These are phyloP conservation scores for Grosmannia serpens DNA, from an alignment of 2,329 filamentous ascomycete species.

Conservation along the genomic window DNA sequence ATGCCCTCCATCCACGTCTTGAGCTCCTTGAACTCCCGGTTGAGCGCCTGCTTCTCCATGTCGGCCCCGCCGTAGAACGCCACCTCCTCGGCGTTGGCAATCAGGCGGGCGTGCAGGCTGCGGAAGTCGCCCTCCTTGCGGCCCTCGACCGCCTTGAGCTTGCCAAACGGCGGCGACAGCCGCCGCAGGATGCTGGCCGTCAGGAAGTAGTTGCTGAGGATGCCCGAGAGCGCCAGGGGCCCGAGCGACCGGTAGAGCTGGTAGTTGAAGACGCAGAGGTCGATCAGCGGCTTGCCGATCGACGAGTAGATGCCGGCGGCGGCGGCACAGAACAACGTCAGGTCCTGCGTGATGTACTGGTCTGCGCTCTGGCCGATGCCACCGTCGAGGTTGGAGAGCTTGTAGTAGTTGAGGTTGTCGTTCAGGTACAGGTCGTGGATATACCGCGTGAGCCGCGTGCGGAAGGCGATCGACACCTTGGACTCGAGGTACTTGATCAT, in stretches of 20 bases:
- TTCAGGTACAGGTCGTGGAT: conserved; percentile 96
- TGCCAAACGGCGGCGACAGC: conserved; percentile 90
- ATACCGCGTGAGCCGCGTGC: conserved; percentile 86
- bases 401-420: conserved; percentile 92
- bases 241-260: conserved; percentile 88
- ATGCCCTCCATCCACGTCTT: conserved; percentile 98
- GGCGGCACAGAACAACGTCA: conserved; percentile 88
- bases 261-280: conserved; percentile 95
- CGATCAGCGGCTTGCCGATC: conserved; percentile 94
- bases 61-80: conserved; percentile 95
- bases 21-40: conserved; percentile 83
- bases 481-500: conserved; percentile 99
- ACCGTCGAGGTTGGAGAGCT: conserved; percentile 83
- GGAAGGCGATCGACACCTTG: conserved; percentile 96
- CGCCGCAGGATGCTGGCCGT: conserved; percentile 83
- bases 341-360: conserved; percentile 94
- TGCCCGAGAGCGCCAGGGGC: conserved; percentile 71
- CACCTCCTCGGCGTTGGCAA: conserved; percentile 94
- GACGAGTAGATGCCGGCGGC: conserved; percentile 92
- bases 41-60: conserved; percentile 87
- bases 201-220: conserved; percentile 86
- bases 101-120: conserved; percentile 77
- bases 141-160: conserved; percentile 90
- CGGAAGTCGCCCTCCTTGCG: conserved; percentile 93
- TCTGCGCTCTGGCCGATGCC: conserved; percentile 86